These are phyloP conservation scores for Cantharellus cinnabarinus DNA, from an alignment of 768 basidiomycete species.

Conservation along the genomic window DNA sequence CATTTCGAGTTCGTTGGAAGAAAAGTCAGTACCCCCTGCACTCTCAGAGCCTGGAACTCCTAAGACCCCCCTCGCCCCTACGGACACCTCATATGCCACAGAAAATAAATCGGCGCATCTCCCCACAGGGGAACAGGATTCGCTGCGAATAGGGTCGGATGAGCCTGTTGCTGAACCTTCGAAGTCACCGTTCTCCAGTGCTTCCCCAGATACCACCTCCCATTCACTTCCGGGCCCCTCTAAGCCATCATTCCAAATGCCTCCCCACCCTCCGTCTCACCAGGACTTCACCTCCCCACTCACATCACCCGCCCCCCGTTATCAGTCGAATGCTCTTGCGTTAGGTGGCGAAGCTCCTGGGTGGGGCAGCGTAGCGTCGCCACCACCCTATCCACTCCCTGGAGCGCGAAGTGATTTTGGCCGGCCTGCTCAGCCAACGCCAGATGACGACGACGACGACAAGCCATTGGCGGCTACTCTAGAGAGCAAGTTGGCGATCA, in stretches of 20 bases:
- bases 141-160: too few species aligned
- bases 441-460: not conserved
- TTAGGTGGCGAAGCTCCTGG: conserved; percentile 9
- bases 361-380: conserved; percentile 3
- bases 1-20: too few species aligned
- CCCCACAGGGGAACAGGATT: too few species aligned
- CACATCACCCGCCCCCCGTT: not conserved
- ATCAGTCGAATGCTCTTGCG: conserved; percentile 5
- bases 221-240: not conserved
- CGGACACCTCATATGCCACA: too few species aligned
- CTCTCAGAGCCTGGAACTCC: too few species aligned
- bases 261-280: not conserved
- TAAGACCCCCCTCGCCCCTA: too few species aligned
- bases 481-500: too few species aligned
- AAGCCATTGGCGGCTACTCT: not conserved
- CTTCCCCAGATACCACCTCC: not conserved
- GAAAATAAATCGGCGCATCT: too few species aligned
- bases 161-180: not conserved
- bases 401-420: not conserved
- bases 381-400: not conserved
- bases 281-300: too few species aligned
- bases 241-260: not conserved
- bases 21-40: too few species aligned
- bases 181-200: not conserved
- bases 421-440: not conserved